Percentiles rank a stretch among this genome's conserved stretches.
phyloP scores from a whole-genome alignment of 805 yeast genomes.

The Metschnikowia henanensis region DNA sequence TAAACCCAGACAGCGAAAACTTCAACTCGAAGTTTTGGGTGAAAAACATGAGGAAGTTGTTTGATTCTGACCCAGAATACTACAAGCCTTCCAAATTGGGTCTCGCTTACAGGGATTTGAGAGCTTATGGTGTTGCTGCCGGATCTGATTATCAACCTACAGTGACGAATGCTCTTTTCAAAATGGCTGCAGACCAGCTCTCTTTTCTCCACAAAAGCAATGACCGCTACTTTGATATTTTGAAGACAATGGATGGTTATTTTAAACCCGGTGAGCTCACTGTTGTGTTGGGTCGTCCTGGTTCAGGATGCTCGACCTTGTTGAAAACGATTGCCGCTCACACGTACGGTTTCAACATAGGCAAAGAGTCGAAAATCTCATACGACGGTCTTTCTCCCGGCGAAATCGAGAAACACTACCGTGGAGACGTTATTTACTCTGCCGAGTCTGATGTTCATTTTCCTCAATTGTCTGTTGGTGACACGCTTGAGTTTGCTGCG shows the following conservation, averaged over 20 bases:
- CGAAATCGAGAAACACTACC: slow-evolving; percentile 50
- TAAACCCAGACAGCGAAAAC: slow-evolving; percentile 59
- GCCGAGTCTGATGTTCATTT: slow-evolving; percentile 69
- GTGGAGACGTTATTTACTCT: slow-evolving; percentile 69
- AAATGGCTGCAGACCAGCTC: slow-evolving; percentile 16
- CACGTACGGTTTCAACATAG: slow-evolving; percentile 57
- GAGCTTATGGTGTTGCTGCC: slow-evolving; percentile 65
- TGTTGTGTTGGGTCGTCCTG: slow-evolving; percentile 77
- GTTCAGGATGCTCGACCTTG: slow-evolving; percentile 72
- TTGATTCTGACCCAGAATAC: slow-evolving; percentile 56
- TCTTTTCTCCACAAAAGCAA: slow-evolving; percentile 19
- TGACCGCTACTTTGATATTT: slow-evolving; percentile 44
- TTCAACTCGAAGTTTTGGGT: slow-evolving; percentile 68
- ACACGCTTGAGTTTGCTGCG: slow-evolving; percentile 63
- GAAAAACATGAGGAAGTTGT: slow-evolving; percentile 56
- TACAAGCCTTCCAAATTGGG: slow-evolving; percentile 65
- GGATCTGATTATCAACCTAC: slow-evolving; percentile 70
- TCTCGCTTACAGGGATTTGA: slow-evolving; percentile 54
- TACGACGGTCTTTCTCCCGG: slow-evolving; percentile 53
- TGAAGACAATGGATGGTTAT: slow-evolving; percentile 66
- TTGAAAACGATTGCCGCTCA: slow-evolving; percentile 63
- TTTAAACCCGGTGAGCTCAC: slow-evolving; percentile 63
- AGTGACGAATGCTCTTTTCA: slow-evolving; percentile 39
- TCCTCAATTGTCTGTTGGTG: slow-evolving; percentile 65
- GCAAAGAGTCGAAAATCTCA: slow-evolving; percentile 42